phyloP scores from a whole-genome alignment of 306 rosid species.

The Malus sieversii region DNA sequence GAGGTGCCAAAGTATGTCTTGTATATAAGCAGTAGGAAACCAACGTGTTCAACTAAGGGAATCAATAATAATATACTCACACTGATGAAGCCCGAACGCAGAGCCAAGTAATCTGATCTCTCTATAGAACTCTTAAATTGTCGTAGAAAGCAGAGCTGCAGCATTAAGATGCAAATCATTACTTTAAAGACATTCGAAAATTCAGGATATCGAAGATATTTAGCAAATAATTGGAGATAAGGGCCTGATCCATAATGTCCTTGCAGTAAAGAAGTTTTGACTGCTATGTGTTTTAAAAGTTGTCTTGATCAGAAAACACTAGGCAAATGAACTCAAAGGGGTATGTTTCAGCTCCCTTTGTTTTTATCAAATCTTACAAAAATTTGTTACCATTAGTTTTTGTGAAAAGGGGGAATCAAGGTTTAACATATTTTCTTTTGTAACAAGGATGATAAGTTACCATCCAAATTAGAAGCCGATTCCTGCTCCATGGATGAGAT shows the following conservation, averaged over 20 bases:
- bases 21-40: background rate
- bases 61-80: constrained; percentile 37
- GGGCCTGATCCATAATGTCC: background rate
- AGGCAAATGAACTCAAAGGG: too few species aligned
- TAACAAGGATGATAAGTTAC: constrained; percentile 33
- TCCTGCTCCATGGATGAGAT: constrained; percentile 98
- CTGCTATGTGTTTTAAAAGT: background rate
- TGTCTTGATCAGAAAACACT: background rate
- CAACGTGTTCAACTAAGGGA: background rate
- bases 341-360: too few species aligned
- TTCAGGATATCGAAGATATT: background rate
- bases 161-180: constrained; percentile 20
- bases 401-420: too few species aligned
- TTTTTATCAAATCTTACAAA: too few species aligned
- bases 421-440: background rate
- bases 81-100: constrained; percentile 84
- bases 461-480: constrained; percentile 84
- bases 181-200: constrained; percentile 1
- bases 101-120: constrained; percentile 89
- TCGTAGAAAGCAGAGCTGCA: constrained; percentile 91
- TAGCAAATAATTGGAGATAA: background rate
- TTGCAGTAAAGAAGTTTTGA: background rate
- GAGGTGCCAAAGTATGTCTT: background rate
- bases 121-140: constrained; percentile 76
- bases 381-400: too few species aligned